Base-by-base conservation (phyloP, 2,329 filamentous ascomycete genomes). In the Juglanconis oblonga region DNA sequence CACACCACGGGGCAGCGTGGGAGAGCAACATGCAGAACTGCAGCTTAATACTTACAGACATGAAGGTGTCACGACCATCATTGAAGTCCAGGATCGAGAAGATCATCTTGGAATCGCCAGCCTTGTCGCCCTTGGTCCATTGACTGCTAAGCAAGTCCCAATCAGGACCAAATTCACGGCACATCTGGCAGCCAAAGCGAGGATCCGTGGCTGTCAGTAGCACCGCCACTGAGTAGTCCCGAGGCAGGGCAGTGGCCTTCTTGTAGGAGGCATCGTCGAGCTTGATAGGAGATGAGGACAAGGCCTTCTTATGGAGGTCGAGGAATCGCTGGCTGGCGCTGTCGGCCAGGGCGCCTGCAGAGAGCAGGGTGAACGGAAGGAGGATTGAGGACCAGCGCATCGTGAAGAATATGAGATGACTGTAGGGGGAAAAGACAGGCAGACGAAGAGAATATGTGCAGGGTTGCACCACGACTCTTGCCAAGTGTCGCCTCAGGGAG, bases 151-250 rank as follows among this genome's bases (percentile, higher is more conserved):
- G 77, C 57, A 98, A 75, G 58, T 96, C 90, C 90, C 92, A 99
- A 76, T 99, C 95, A 1, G 93, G 89, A 73, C 97, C 90, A 74
- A 99, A 97, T 56, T 96, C 91, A 55, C 87, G 84, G 75, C 95
- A 99, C 52, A 98, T 80, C 66, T 87, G 80, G 73, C 95, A 99
- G 62, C 90, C 91, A 72, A 91, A 97, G 61, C 91, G 86, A 36
- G 87, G 71, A 66, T 97, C 93, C 69, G 93, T 77, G 42, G 95
- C 95, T 1, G 95, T 99, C 65, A 99, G 79, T 13, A 99, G 84
- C 3, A 99, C 84, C 2, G 87, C 88, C 33, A 90, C 83, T 44
- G 87, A 87, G 74, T 97, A 96, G 76, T 99, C 90, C 66, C 95
- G 87, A 11, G 93, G 92, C 1, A 84, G 77, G 14, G 85, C 77